Conservation (phyloP, 768 basidiomycete species). For the Auriscalpium orientale region DNA sequence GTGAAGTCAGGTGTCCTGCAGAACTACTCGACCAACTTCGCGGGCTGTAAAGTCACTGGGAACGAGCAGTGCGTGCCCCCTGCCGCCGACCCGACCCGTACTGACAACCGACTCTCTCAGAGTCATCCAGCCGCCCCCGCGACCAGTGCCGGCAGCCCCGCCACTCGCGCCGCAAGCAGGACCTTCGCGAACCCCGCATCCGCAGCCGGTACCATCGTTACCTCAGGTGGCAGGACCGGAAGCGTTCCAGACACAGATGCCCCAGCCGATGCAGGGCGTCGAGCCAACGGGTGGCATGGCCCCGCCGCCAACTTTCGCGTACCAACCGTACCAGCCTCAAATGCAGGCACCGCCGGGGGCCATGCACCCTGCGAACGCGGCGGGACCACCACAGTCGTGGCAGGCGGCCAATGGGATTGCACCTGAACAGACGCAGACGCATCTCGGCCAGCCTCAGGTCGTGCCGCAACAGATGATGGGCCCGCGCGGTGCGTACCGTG, state of each 20-base stretch:
- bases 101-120: constrained; percentile 4
- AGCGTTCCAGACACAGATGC: constrained; percentile 5
- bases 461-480: constrained; percentile 14
- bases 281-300: constrained; percentile 17
- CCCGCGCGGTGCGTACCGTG: constrained; percentile 14
- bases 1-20: constrained; percentile 61
- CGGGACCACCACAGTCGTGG: constrained; percentile 57
- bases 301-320: constrained; percentile 19
- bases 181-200: constrained; percentile 3
- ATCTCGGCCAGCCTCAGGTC: constrained; percentile 30
- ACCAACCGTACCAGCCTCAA: constrained; percentile 30
- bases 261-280: constrained; percentile 12
- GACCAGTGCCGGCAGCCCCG: background rate
- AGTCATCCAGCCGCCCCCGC: constrained; percentile 4
- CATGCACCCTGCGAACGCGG: constrained; percentile 35
- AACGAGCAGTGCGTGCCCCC: constrained; percentile 49
- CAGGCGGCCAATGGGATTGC: constrained; percentile 53
- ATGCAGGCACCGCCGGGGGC: constrained; percentile 31
- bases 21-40: constrained; percentile 72
- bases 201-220: constrained; percentile 11
- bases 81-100: constrained; percentile 8
- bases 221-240: constrained; percentile 14
- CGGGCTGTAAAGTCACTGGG: constrained; percentile 74
- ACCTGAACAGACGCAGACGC: constrained; percentile 57
- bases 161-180: constrained; percentile 8